These are phyloP conservation scores for Tolypocladium endophyticum DNA, from an alignment of 2,329 filamentous ascomycete genomes.

Conservation along the genomic window DNA sequence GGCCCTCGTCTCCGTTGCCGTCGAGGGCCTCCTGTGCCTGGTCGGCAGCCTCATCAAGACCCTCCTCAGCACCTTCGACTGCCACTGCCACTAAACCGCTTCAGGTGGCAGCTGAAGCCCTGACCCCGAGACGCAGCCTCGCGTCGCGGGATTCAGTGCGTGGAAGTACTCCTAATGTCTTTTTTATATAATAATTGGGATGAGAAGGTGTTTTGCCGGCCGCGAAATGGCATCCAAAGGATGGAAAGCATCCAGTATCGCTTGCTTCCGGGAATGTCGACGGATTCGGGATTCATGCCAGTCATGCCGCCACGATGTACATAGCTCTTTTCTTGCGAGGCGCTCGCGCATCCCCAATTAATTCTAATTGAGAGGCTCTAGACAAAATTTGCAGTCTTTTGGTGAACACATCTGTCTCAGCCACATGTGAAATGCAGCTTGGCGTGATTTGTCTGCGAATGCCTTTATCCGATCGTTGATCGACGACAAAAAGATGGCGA, in stretches of 20 bases:
- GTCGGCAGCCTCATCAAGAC: constrained; percentile 18
- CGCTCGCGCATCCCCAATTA: neutral
- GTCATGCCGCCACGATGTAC: constrained; percentile 6
- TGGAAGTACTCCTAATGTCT: neutral
- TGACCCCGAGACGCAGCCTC: neutral
- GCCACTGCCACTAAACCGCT: constrained; percentile 17
- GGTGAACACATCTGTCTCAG: neutral
- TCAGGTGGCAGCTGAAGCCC: neutral
- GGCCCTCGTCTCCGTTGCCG: constrained; percentile 13
- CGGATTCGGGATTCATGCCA: constrained; percentile 4
- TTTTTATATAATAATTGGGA: neutral
- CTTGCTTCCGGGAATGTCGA: constrained; percentile 1
- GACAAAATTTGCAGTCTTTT: neutral
- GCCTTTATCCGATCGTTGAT: neutral
- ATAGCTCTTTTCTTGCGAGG: constrained; percentile 1
- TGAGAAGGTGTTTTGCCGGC: neutral
- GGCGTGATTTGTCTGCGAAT: neutral
- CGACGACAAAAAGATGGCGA: too few species aligned
- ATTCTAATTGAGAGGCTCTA: neutral
- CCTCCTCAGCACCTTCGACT: constrained; percentile 20
- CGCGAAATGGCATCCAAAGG: neutral
- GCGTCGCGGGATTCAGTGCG: neutral
- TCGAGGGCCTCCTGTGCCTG: constrained; percentile 20
- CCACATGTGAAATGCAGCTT: neutral
- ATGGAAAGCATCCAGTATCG: neutral